Evolutionary conservation across 1,284 basidiomycete genomes (phyloP).

Genomic region (Marasmius fiardii): DNA sequence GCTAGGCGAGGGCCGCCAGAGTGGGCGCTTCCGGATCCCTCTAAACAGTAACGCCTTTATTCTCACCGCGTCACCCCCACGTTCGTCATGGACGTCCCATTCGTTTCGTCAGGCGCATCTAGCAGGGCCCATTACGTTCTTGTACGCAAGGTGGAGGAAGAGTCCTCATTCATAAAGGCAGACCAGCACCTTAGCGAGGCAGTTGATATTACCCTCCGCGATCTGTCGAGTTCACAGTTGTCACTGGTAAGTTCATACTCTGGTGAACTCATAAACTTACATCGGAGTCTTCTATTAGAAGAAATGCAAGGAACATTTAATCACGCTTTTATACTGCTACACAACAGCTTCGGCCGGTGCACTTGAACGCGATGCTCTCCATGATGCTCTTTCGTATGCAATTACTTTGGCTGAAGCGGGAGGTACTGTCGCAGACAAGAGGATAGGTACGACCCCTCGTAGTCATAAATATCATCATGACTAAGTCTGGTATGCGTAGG

Average conservation of each 20-base stretch:
- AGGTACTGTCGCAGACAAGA: slow-evolving; percentile 55
- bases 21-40: not conserved
- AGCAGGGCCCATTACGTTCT: slow-evolving; percentile 70
- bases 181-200: slow-evolving; percentile 58
- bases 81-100: slow-evolving; percentile 63
- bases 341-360: slow-evolving; percentile 43
- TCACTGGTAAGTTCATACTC: slow-evolving; percentile 42
- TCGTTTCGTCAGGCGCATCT: slow-evolving; percentile 69
- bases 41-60: not conserved
- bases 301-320: slow-evolving; percentile 56
- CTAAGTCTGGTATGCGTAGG: slow-evolving; percentile 37
- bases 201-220: slow-evolving; percentile 50
- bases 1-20: no score
- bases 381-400: slow-evolving; percentile 69
- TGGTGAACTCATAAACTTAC: slow-evolving; percentile 13
- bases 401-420: slow-evolving; percentile 70
- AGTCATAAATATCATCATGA: not conserved
- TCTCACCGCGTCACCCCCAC: not conserved
- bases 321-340: slow-evolving; percentile 67
- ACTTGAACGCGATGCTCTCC: slow-evolving; percentile 39
- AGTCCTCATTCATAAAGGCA: slow-evolving; percentile 47
- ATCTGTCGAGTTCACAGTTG: slow-evolving; percentile 43
- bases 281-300: slow-evolving; percentile 33
- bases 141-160: slow-evolving; percentile 65
- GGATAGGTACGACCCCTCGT: slow-evolving; percentile 55